Conservation (phyloP, 306 rosid genomes). For the Sechiopsis laciniata region DNA sequence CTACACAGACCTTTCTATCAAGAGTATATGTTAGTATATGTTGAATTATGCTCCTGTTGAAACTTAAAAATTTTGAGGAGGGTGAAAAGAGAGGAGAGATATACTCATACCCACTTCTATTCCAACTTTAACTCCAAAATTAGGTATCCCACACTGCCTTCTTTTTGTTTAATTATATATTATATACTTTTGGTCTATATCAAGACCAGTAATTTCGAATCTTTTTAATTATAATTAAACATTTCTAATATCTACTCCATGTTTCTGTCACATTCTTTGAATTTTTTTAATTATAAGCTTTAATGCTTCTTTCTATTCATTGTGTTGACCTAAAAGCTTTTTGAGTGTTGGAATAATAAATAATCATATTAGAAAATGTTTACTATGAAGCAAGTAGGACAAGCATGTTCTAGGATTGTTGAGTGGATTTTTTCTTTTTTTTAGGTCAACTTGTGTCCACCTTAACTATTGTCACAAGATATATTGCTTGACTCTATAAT, state of each 20-base stretch:
- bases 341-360: background rate
- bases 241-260: background rate
- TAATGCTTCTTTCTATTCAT: background rate
- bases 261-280: background rate
- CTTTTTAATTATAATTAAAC: background rate
- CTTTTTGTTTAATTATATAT: background rate
- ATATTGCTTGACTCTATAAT: no score
- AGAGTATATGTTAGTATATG: no score
- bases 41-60: background rate
- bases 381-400: background rate
- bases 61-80: background rate
- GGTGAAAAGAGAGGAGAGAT: background rate
- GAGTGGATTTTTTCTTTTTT: no score
- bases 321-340: background rate
- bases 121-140: background rate
- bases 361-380: background rate
- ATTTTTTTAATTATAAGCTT: background rate
- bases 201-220: background rate
- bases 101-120: background rate
- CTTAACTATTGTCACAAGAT: no score
- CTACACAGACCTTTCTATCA: no score
- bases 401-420: background rate
- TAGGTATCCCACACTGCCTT: background rate
- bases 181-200: background rate
- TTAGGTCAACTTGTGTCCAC: no score